A percentile compares a stretch with the other conserved stretches of the same genome.
phyloP scores from a whole-genome alignment of 805 yeast genomes.

The Grigorovia jiainica region DNA sequence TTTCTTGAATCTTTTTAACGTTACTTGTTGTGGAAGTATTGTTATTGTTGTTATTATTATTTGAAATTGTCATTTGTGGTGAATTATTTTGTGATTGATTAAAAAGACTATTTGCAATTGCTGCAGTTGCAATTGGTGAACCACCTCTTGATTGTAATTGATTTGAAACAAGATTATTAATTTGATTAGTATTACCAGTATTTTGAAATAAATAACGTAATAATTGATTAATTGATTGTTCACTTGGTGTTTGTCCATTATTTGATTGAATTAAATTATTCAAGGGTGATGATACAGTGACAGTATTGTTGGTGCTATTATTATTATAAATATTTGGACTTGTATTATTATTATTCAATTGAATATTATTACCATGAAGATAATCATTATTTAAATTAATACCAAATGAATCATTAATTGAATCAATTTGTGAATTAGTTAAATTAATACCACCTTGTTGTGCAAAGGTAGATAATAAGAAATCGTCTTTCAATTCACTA shows the following conservation, averaged over 20 bases:
- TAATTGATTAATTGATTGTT: conserved; percentile 1
- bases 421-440: conserved; percentile 1
- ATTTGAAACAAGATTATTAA: neutral
- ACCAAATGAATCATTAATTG: neutral
- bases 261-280: neutral
- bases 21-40: no score
- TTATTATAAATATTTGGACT: neutral
- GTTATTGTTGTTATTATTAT: no score
- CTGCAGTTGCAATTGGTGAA: neutral
- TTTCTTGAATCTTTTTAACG: neutral
- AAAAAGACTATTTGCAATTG: neutral
- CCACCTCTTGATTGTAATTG: neutral
- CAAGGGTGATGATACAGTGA: neutral
- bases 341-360: neutral
- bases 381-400: neutral
- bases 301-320: neutral
- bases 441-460: conserved; percentile 21
- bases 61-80: no score
- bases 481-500: conserved; percentile 62
- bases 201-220: conserved; percentile 2
- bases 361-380: no score
- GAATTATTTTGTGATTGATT: neutral
- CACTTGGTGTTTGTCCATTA: neutral
- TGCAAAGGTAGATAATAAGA: conserved; percentile 65
- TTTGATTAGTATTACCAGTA: neutral